Base-by-base conservation (phyloP, 179 eudicot genomes). In the Drosera spatulata region DNA sequence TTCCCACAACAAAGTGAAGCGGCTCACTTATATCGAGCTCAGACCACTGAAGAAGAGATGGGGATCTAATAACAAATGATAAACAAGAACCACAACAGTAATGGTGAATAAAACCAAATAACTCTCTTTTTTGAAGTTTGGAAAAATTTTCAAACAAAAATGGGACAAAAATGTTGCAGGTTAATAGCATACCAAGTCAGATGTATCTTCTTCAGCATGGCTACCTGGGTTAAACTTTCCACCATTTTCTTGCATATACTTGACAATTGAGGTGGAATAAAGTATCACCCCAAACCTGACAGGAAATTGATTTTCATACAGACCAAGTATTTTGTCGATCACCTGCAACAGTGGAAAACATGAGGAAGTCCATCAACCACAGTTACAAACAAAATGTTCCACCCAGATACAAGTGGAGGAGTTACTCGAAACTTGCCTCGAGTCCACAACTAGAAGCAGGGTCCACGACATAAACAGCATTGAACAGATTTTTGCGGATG, bases 401-500 rank as follows among this genome's bases (percentile, higher is more conserved):
- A 61, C 57, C 47, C 62, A 15, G n/a, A 14, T n/a, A 41, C 61
- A 37, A 13, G n/a, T 39, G 33, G 13, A 22, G 33, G 33, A 22
- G 1, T 22, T 1, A 22, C 39, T 33, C 9, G 54, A 63, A 64
- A 80, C 91, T 77, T 86, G 79, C 99, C 91, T 90, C 99, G 67
- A 87, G 87, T 60, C 99, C 99, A 81, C 85, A 81, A 59, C 73
- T 55, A 43, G 91, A 80, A 40, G 94, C 85, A 73, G 99, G 99
- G 71, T 93, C 99, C 72, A 93, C 51, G 46, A 89, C 81, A 73
- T 73, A 90, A 60, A 90, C 95, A 43, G 99, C 90, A 79, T 89
- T 85, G 74, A 79, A 93, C 58, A 93, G 69, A 74, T 93, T 93
- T 72, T 93, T 93, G 45, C 99, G 97, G 53, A 93, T 86, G 73